Percentiles rank a stretch among this genome's conserved stretches.
phyloP scores from a whole-genome alignment of 2,329 filamentous ascomycete species.

The Penicillium vulpinum region DNA sequence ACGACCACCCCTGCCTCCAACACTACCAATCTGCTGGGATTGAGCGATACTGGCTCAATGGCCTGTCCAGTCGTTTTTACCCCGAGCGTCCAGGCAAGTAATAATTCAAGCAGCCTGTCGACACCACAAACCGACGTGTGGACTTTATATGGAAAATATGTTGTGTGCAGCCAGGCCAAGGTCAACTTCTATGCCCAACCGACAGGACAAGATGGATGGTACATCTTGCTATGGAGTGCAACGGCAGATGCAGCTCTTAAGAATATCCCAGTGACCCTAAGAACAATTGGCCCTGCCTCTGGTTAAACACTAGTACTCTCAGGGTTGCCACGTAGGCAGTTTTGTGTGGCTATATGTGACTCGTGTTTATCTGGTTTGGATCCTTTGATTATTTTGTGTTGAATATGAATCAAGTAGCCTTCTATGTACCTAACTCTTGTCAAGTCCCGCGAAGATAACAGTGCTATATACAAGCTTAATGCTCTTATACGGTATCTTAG shows the following conservation, averaged over 20 bases:
- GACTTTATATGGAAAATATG: constrained; percentile 7
- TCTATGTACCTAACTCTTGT: no score
- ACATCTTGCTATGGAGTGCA: neutral
- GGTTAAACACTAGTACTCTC: neutral
- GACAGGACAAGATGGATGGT: neutral
- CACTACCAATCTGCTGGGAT: neutral
- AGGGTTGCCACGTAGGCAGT: neutral
- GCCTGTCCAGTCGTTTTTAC: neutral
- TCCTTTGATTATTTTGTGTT: neutral
- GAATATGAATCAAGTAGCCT: neutral
- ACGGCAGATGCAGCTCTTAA: neutral
- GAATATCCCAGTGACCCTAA: constrained; percentile 2
- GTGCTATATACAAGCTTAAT: neutral
- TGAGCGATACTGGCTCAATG: neutral
- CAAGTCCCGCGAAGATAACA: neutral
- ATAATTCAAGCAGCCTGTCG: neutral
- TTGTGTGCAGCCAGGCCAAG: neutral
- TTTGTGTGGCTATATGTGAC: neutral
- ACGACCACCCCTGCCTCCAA: neutral
- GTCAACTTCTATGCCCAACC: constrained; percentile 4
- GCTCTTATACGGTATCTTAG: neutral
- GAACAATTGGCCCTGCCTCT: neutral
- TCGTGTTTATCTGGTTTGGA: neutral
- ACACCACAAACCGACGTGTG: constrained; percentile 3
- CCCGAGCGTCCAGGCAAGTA: neutral